Conservation (phyloP, 176 grass and related monocot species). For the Pontederia paniculata region DNA sequence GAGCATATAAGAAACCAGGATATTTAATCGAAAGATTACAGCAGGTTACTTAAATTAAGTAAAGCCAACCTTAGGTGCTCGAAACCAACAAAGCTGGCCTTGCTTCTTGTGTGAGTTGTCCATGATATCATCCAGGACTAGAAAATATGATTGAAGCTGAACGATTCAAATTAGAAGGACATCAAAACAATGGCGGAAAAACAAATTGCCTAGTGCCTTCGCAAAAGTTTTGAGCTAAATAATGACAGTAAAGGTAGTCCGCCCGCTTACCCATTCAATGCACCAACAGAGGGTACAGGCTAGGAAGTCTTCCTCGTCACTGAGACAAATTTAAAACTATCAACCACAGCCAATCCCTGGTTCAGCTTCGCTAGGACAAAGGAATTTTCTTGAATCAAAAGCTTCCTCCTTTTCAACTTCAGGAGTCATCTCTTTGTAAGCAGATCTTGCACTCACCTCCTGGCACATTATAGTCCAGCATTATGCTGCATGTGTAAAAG, state of each 20-base stretch:
- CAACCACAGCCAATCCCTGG: slow-evolving; percentile 73
- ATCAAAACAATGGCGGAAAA: no score
- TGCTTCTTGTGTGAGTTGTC: slow-evolving; percentile 80
- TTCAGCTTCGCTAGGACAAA: slow-evolving; percentile 45
- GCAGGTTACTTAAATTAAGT: slow-evolving; percentile 1
- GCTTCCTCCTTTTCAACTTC: not conserved
- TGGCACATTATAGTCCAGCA: slow-evolving; percentile 95
- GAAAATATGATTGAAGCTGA: slow-evolving; percentile 98
- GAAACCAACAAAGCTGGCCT: slow-evolving; percentile 91
- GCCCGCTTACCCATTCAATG: slow-evolving; percentile 97
- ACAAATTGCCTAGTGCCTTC: no score
- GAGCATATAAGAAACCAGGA: not conserved
- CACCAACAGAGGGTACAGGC: slow-evolving; percentile 90
- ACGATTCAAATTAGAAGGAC: slow-evolving; percentile 11
- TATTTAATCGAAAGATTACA: slow-evolving; percentile 1
- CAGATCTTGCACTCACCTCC: slow-evolving; percentile 44
- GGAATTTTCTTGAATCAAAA: not conserved
- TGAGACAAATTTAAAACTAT: slow-evolving; percentile 88
- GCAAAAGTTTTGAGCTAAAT: not conserved
- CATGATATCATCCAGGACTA: slow-evolving; percentile 99
- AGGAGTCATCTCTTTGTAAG: not conserved
- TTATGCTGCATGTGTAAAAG: slow-evolving; percentile 42
- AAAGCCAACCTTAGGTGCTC: slow-evolving; percentile 57
- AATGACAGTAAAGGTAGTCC: no score
- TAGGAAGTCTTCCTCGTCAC: slow-evolving; percentile 58